A percentile compares a stretch with the other conserved stretches of the same genome.
Evolutionary conservation across 257 asterid genomes (phyloP).

Genomic region (Salvia splendens): DNA sequence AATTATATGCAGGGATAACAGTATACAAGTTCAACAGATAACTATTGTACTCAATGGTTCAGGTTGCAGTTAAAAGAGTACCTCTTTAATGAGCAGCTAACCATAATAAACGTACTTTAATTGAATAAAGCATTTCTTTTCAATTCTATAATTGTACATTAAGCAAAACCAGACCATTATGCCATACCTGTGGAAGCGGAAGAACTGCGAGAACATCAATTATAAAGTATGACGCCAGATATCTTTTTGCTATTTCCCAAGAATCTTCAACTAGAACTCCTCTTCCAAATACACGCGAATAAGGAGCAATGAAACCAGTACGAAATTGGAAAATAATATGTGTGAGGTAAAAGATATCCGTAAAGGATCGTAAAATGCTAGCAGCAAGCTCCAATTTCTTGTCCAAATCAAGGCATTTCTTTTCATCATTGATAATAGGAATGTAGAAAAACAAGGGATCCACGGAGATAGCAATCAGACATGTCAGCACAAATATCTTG

Average conservation of each 20-base stretch:
- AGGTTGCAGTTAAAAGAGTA: neutral
- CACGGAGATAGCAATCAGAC: slow-evolving; percentile 87
- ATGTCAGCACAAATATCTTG: slow-evolving; percentile 83
- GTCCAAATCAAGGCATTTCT: slow-evolving; percentile 88
- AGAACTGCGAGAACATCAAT: slow-evolving; percentile 96
- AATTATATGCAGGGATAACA: neutral
- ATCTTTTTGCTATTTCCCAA: slow-evolving; percentile 93
- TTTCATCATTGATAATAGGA: slow-evolving; percentile 65
- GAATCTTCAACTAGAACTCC: slow-evolving; percentile 93
- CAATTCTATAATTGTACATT: neutral
- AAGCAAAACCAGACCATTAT: slow-evolving; percentile 13
- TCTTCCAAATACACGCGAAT: slow-evolving; percentile 98
- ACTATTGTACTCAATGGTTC: neutral
- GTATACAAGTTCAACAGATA: neutral
- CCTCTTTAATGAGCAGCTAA: too few relatives aligned
- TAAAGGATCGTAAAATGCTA: slow-evolving; percentile 73
- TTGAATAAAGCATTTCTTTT: neutral
- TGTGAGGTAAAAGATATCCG: slow-evolving; percentile 82
- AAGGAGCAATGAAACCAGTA: slow-evolving; percentile 94
- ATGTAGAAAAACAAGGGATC: slow-evolving; percentile 95
- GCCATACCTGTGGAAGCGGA: slow-evolving; percentile 91
- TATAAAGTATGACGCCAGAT: slow-evolving; percentile 76
- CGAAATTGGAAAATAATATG: slow-evolving; percentile 94
- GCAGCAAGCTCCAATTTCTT: slow-evolving; percentile 70
- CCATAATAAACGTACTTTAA: neutral